Percentiles rank a stretch among this genome's conserved stretches.
Evolutionary conservation across 1,139 yeast genomes (phyloP).

Genomic region (Kluyveromyces sp.): DNA sequence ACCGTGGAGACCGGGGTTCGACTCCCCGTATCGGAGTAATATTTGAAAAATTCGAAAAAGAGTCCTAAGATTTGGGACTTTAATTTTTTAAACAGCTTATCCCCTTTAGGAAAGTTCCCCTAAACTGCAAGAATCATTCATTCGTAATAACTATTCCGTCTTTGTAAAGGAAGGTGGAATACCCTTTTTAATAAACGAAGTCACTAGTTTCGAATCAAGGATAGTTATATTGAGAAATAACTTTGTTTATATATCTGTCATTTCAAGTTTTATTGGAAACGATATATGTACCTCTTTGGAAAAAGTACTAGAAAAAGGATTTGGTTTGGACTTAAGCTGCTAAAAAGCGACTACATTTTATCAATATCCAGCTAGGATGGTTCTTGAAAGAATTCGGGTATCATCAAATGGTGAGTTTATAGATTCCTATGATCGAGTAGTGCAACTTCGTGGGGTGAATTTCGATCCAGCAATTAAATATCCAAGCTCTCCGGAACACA

Average conservation of each 20-base stretch:
- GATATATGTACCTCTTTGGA: no score
- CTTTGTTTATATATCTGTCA: no score
- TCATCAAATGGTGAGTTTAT: conserved; percentile 45
- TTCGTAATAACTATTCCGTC: no score
- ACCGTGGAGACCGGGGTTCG: conserved; percentile 33
- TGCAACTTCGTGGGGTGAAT: conserved; percentile 74
- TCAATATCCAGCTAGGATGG: not conserved
- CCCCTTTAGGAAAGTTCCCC: not conserved
- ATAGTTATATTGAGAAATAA: no score
- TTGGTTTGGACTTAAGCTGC: not conserved
- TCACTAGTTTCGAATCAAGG: no score
- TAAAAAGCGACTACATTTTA: not conserved
- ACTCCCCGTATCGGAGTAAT: conserved; percentile 30
- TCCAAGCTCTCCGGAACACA: conserved; percentile 52
- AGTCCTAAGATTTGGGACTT: not conserved
- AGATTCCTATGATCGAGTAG: conserved; percentile 51
- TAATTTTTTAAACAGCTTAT: not conserved
- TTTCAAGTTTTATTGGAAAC: no score
- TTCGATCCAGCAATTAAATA: conserved; percentile 69
- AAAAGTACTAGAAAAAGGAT: not conserved
- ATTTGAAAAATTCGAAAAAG: not conserved
- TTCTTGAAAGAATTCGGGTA: conserved; percentile 12
- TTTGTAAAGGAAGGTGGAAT: no score
- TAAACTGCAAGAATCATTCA: no score
- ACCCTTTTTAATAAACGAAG: no score